These are phyloP conservation scores for Ganoderma resinaceum DNA, from an alignment of 1,284 basidiomycete species.

Conservation along the genomic window DNA sequence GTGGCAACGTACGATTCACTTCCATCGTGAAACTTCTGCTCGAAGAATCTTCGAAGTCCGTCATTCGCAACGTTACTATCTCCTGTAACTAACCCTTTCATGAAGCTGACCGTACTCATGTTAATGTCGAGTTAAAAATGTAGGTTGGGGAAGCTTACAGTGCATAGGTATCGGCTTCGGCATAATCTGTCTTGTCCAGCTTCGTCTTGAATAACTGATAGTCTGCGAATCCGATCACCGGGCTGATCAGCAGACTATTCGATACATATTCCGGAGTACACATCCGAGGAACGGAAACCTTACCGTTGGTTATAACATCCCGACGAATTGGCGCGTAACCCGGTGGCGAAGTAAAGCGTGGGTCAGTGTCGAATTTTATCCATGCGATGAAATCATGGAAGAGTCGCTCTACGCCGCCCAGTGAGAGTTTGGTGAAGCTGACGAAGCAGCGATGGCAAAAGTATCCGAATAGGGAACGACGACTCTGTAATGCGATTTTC, in stretches of 20 bases:
- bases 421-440: conserved; percentile 77
- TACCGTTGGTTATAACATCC: conserved; percentile 63
- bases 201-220: conserved; percentile 70
- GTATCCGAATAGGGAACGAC: conserved; percentile 81
- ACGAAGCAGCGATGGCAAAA: conserved; percentile 79
- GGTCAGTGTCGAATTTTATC: conserved; percentile 52
- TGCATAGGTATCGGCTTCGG: conserved; percentile 65
- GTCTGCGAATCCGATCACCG: conserved; percentile 42
- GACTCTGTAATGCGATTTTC: conserved; percentile 45
- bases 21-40: conserved; percentile 80
- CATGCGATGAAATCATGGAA: conserved; percentile 70
- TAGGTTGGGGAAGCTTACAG: conserved; percentile 49
- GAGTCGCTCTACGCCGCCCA: conserved; percentile 67
- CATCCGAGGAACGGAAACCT: conserved; percentile 12
- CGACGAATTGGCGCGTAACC: conserved; percentile 56
- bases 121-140: neutral
- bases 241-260: neutral
- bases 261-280: neutral
- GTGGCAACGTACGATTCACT: conserved; percentile 71
- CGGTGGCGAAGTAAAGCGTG: conserved; percentile 15
- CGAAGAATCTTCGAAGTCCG: conserved; percentile 77
- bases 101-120: conserved; percentile 55
- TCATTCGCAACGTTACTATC: conserved; percentile 75
- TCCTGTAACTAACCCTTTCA: conserved; percentile 64
- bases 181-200: conserved; percentile 70